Evolutionary conservation across 225 moss, liverwort and hornwort genomes (phyloP).

Genomic region (Takakia lepidozioides): DNA sequence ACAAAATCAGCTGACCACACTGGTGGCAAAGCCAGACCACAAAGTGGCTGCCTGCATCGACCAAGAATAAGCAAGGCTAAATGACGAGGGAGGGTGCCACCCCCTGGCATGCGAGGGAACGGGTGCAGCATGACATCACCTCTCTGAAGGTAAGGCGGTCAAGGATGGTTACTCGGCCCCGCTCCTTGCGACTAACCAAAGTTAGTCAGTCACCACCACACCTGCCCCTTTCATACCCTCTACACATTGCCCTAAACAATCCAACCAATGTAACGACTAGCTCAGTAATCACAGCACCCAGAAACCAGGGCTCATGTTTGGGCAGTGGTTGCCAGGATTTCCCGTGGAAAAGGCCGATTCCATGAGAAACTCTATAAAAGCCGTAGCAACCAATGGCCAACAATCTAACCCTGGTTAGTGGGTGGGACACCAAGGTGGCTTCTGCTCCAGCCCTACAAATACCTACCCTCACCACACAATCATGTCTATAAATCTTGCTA

Average conservation of each 20-base stretch:
- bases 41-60: not conserved
- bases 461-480: no score
- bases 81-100: conserved; percentile 5
- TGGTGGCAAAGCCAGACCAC: not conserved
- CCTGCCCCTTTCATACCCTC: conserved; percentile 9
- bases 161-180: conserved; percentile 5
- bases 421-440: conserved; percentile 6
- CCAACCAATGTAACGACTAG: conserved; percentile 1
- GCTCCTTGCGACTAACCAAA: conserved; percentile 7
- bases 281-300: conserved; percentile 12
- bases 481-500: no score
- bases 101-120: conserved; percentile 4
- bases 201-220: conserved; percentile 14
- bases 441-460: not conserved
- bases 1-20: no score
- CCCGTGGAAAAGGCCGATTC: conserved; percentile 2
- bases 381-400: not conserved
- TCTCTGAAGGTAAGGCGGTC: conserved; percentile 5
- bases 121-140: conserved; percentile 11
- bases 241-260: conserved; percentile 6
- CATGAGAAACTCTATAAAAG: no score
- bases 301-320: conserved; percentile 8
- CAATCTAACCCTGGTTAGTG: conserved; percentile 4
- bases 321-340: conserved; percentile 1
- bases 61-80: not conserved